Base-by-base conservation (phyloP, 2,329 filamentous ascomycete genomes). In the Monilinia vaccinii-corymbosi region DNA sequence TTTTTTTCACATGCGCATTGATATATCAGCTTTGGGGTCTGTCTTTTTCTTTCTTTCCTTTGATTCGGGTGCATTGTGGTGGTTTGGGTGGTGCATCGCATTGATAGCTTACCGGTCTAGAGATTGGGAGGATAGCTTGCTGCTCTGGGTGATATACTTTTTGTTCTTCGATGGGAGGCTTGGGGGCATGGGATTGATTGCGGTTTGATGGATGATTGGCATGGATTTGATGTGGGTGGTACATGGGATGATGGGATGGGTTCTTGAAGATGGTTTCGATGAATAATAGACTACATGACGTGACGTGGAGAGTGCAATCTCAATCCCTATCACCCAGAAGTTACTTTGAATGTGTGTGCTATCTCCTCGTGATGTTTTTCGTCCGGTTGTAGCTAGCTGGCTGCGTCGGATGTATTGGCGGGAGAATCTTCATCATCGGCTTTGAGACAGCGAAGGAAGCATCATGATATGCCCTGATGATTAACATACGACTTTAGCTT, bases 121-220 rank as follows among this genome's bases (percentile, higher is more conserved):
- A 8, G 38, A 55, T 55, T 59, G 57, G 57, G 23, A 59, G 57
- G 57, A 59, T 59, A 36, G 57, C 57, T 59, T 59, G 48, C 47
- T 51, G 55, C 55, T 58, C 51, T 9, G 34, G 10, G 44, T 23
- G n/a, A 25, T 42, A 6, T 14, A 40, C 18, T 57, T n/a, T 44
- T 18, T 28, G 25, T 28, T 28, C 6, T 6, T 28, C 25, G 25
- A 40, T 23, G 18, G 10, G 10, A 14, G 13, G 13, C 28, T 44
- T 34, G 36, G 18, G 18, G 18, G 40, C 18, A n/a, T n/a, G 42
- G 42, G 9, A 23, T 23, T n/a, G 9, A 23, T 23, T n/a, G 11
- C n/a, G 8, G 13, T n/a, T 28, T 11, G 25, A 53, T 42, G 36
- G 38, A 36, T 36, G 34, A 36, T 6, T 14, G 16, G 36, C 23